Evolutionary conservation across 2,329 filamentous ascomycete species (phyloP).

Genomic region (Arthrinium phaeospermum): DNA sequence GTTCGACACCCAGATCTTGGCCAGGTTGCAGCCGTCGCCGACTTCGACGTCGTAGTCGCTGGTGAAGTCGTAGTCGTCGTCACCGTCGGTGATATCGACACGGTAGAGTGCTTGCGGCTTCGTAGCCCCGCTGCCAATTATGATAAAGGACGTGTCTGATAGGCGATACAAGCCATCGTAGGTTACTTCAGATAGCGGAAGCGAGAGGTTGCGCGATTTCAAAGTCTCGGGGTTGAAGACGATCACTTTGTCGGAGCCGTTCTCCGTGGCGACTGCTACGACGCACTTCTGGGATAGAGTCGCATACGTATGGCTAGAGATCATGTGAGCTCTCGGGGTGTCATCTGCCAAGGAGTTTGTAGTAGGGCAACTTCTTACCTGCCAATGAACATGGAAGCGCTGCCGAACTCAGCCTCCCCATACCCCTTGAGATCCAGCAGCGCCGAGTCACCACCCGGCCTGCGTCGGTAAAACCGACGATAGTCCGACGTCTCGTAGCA

Average conservation of each 20-base stretch:
- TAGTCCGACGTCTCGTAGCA: constrained; percentile 52
- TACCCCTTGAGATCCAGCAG: background rate
- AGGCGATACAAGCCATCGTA: background rate
- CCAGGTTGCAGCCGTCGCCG: background rate
- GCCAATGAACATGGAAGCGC: constrained; percentile 25
- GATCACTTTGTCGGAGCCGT: background rate
- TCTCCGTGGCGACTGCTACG: background rate
- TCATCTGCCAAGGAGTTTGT: no score
- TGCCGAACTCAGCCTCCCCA: constrained; percentile 12
- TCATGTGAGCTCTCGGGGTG: background rate
- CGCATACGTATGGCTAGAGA: background rate
- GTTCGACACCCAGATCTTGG: background rate
- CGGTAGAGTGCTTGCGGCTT: background rate
- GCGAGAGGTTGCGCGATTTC: background rate
- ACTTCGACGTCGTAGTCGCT: background rate
- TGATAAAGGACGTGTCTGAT: background rate
- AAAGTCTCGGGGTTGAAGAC: background rate
- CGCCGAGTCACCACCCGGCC: background rate
- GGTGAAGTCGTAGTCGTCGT: background rate
- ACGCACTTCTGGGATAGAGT: background rate
- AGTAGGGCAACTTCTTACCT: background rate
- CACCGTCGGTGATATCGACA: background rate
- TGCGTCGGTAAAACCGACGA: constrained; percentile 52
- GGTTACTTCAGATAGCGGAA: background rate
- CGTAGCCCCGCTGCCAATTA: background rate